A percentile compares a stretch with the other conserved stretches of the same genome.
Conservation (phyloP, 441 rosid genomes). For the Pelargonium australe region DNA sequence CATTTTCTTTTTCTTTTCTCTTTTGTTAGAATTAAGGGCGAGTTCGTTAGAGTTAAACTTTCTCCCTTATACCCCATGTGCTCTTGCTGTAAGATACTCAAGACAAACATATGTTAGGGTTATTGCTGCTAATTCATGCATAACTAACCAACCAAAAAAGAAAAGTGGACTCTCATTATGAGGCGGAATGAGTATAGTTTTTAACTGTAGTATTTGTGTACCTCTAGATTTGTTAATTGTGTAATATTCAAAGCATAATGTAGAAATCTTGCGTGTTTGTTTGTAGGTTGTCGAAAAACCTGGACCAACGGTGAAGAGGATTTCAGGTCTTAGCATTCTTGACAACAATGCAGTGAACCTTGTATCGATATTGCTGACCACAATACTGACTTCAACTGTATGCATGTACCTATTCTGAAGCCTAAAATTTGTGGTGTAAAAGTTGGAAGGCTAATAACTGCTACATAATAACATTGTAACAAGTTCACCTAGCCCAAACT, state of each 20-base stretch:
- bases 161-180: too few relatives aligned
- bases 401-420: constrained; percentile 57
- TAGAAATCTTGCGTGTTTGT: neutral
- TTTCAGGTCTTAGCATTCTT: constrained; percentile 67
- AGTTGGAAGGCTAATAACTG: neutral
- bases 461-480: constrained; percentile 3
- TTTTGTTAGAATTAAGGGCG: too few relatives aligned
- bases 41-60: too few relatives aligned
- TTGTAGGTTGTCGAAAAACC: constrained; percentile 84
- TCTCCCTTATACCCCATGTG: too few relatives aligned
- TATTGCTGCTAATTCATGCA: too few relatives aligned
- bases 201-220: neutral
- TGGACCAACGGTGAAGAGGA: constrained; percentile 83
- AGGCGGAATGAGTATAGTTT: too few relatives aligned
- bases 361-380: constrained; percentile 55
- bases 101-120: too few relatives aligned
- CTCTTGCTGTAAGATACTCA: too few relatives aligned
- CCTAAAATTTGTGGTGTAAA: neutral
- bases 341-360: constrained; percentile 91
- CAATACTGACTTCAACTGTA: constrained; percentile 53
- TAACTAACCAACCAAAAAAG: too few relatives aligned
- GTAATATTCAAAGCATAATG: neutral
- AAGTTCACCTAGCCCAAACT: neutral
- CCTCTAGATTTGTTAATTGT: neutral
- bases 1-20: too few relatives aligned